A percentile compares a stretch with the other conserved stretches of the same genome.
These are phyloP conservation scores for Westerdykella ornata DNA, from an alignment of 2,329 filamentous ascomycete genomes.

Conservation along the genomic window DNA sequence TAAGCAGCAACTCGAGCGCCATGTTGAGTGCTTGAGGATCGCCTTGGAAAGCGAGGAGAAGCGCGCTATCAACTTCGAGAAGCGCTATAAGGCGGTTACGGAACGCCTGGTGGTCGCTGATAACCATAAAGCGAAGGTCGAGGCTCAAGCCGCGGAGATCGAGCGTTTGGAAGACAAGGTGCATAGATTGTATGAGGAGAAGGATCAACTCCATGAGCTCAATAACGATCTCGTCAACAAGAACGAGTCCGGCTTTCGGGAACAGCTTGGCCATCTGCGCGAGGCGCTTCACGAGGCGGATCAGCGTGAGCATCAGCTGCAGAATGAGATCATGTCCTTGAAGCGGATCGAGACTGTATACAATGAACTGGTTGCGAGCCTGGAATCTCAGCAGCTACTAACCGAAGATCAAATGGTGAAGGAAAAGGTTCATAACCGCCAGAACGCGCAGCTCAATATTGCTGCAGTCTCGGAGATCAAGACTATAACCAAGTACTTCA, in stretches of 20 bases:
- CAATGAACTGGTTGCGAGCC: constrained; percentile 1
- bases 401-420: constrained; percentile 2
- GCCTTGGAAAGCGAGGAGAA: constrained; percentile 2
- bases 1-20: not conserved
- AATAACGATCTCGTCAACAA: constrained; percentile 6
- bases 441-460: constrained; percentile 1
- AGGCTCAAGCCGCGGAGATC: constrained; percentile 1
- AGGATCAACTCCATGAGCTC: not conserved
- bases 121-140: not conserved
- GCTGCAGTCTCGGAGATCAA: constrained; percentile 4
- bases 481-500: constrained; percentile 4
- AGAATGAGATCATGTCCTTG: not conserved
- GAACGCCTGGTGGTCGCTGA: constrained; percentile 2
- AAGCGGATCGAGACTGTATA: constrained; percentile 6
- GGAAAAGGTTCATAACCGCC: not conserved
- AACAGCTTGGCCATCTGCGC: not conserved
- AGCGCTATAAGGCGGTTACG: constrained; percentile 1
- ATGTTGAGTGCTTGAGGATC: not conserved
- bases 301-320: not conserved
- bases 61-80: constrained; percentile 1
- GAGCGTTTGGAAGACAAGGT: constrained; percentile 1
- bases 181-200: constrained; percentile 2
- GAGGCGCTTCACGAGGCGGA: not conserved
- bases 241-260: not conserved
- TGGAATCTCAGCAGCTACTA: constrained; percentile 3